Conservation (phyloP, 73 alveolate species). For the Paraurostyla sp. region DNA sequence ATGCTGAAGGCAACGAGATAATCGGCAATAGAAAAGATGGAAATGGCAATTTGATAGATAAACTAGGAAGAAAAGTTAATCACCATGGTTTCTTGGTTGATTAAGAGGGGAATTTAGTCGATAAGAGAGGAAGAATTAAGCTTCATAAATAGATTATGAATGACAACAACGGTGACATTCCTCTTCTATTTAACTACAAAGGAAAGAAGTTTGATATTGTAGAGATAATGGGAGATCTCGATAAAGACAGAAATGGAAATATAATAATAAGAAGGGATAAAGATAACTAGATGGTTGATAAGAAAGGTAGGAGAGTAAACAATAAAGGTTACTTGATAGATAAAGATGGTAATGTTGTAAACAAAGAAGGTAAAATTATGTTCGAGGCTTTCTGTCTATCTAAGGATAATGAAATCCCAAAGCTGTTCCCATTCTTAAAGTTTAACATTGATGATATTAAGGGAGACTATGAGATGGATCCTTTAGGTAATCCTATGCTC, state of each 20-base stretch:
- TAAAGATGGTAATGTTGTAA: slow-evolving; percentile 58
- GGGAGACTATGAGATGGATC: slow-evolving; percentile 65
- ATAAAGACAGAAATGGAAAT: slow-evolving; percentile 61
- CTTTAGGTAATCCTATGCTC: slow-evolving; percentile 59
- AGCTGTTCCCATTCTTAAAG: slow-evolving; percentile 69
- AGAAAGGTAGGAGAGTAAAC: slow-evolving; percentile 62
- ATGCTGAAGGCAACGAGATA: slow-evolving; percentile 58
- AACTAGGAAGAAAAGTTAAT: slow-evolving; percentile 44
- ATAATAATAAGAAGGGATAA: slow-evolving; percentile 46
- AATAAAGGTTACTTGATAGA: slow-evolving; percentile 65
- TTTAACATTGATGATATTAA: slow-evolving; percentile 61
- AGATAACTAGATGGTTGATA: slow-evolving; percentile 47
- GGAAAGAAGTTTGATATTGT: slow-evolving; percentile 62
- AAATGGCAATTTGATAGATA: slow-evolving; percentile 53
- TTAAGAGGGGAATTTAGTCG: slow-evolving; percentile 53
- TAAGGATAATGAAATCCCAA: slow-evolving; percentile 67
- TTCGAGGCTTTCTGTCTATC: slow-evolving; percentile 44
- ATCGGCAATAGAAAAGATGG: slow-evolving; percentile 36
- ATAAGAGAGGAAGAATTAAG: slow-evolving; percentile 63
- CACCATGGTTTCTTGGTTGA: slow-evolving; percentile 58
- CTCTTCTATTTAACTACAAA: slow-evolving; percentile 59
- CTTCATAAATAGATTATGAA: slow-evolving; percentile 51
- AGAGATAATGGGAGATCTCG: slow-evolving; percentile 60
- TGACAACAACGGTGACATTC: slow-evolving; percentile 63
- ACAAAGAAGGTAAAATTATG: slow-evolving; percentile 56